Base-by-base conservation (phyloP, 352 stramenopile species). In the Pythium volutum region DNA sequence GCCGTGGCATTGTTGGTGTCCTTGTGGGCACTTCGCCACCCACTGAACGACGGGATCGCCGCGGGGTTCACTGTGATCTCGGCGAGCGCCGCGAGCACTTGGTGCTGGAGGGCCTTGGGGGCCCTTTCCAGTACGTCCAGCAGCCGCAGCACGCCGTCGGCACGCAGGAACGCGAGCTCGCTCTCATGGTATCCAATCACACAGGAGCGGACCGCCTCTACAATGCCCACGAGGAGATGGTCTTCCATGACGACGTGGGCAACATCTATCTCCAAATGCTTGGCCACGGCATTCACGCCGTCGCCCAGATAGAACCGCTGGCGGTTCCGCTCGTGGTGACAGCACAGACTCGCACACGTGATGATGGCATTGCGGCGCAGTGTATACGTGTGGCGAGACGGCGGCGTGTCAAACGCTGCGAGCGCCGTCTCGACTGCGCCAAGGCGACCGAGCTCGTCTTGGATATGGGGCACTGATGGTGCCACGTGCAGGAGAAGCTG, bases 51-150 rank as follows among this genome's bases (percentile, higher is more conserved):
- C 25, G 79, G 81, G 16, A 89, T 81, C 12, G 83, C 79, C 15
- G 76, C 79, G n/a, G 81, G 79, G 52, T 89, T 88, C 3, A 85
- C 77, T 36, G 77, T 89, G 47, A 91, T 70, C 61, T 92, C 82
- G 0, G 81, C 75, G 8, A 92, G 63, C 6, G 78, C 70, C 12
- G 80, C 84, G 4, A 94, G 65, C 11, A 73, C 62, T 46, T 93
- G 84, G 49, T 81, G 70, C 23, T 84, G 76, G 42, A 92, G 55
- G 11, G 76, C 76, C 34, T 87, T 87, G 0, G 80, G 75, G 8
- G 70, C 76, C 1, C 51, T 31, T 31, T 71, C 77, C 12, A 93
- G n/a, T 12, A 91, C 71, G 6, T 79, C 71, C 22, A 93, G 72
- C 18, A 93, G 51, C 45, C 81, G 83, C 2, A 70, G 42, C 3